Evolutionary conservation across 2,329 filamentous ascomycete genomes (phyloP).

Genomic region (Curvularia sp.): DNA sequence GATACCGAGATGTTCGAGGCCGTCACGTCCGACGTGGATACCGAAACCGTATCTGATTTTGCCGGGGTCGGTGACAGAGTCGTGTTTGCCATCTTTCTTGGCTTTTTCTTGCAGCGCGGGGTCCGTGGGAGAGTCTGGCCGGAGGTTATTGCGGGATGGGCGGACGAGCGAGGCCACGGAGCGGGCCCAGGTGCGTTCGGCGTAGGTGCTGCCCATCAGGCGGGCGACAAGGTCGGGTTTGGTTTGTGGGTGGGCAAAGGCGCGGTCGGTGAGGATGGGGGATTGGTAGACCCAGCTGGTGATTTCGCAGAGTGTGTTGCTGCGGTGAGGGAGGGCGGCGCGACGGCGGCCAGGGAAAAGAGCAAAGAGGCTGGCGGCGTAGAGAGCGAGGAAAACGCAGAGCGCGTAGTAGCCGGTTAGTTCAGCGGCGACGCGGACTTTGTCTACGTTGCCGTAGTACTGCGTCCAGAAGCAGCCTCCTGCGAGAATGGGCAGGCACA

Average conservation of each 20-base stretch:
- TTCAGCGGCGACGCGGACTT: slow-evolving; percentile 68
- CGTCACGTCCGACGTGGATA: slow-evolving; percentile 64
- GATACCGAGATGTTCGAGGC: slow-evolving; percentile 65
- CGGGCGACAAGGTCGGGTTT: slow-evolving; percentile 72
- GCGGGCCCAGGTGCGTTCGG: slow-evolving; percentile 51
- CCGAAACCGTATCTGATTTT: slow-evolving; percentile 63
- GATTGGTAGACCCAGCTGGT: slow-evolving; percentile 78
- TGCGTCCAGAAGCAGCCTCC: slow-evolving; percentile 78
- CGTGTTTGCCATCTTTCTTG: slow-evolving; percentile 18
- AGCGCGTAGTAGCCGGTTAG: slow-evolving; percentile 75
- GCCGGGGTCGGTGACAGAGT: slow-evolving; percentile 35
- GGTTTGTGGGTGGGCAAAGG: slow-evolving; percentile 73
- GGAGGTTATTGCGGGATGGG: slow-evolving; percentile 38
- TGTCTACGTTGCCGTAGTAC: slow-evolving; percentile 55
- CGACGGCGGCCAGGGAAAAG: slow-evolving; percentile 65
- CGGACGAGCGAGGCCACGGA: slow-evolving; percentile 40
- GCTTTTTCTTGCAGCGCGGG: slow-evolving; percentile 26
- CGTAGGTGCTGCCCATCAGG: slow-evolving; percentile 64
- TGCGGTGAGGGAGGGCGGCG: slow-evolving; percentile 74
- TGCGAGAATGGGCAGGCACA: slow-evolving; percentile 70
- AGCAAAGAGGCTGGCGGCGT: slow-evolving; percentile 66
- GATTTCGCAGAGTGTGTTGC: slow-evolving; percentile 75
- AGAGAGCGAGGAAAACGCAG: slow-evolving; percentile 75
- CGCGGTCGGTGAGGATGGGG: slow-evolving; percentile 72
- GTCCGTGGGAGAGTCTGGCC: slow-evolving; percentile 31